Percentiles rank a stretch among this genome's conserved stretches.
Conservation (phyloP, 805 yeast genomes). For the Candida incommunis region DNA sequence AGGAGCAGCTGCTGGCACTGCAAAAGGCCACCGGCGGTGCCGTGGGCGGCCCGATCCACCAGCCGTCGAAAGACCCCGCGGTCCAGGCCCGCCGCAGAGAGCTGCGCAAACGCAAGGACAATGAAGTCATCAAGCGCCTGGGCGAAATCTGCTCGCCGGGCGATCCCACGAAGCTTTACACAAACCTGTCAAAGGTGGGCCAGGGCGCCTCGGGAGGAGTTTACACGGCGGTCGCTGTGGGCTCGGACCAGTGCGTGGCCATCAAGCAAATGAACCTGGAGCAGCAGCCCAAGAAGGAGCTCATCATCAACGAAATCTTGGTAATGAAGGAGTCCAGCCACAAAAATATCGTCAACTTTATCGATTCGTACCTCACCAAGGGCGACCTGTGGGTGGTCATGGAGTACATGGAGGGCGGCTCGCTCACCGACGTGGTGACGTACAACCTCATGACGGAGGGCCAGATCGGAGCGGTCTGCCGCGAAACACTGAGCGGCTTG, state of each 20-base stretch:
- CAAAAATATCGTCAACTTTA: constrained; percentile 84
- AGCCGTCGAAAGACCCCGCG: neutral
- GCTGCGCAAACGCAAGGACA: constrained; percentile 58
- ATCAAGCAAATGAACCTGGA: constrained; percentile 90
- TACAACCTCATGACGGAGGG: constrained; percentile 70
- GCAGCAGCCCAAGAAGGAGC: constrained; percentile 85
- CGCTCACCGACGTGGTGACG: constrained; percentile 88
- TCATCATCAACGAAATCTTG: constrained; percentile 87
- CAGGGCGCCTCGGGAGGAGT: constrained; percentile 98
- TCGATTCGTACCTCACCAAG: constrained; percentile 69
- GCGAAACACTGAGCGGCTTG: constrained; percentile 81
- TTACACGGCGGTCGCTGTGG: constrained; percentile 46
- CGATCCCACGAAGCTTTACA: constrained; percentile 63
- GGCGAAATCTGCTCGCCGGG: constrained; percentile 68
- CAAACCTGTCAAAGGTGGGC: constrained; percentile 44
- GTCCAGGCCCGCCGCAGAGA: constrained; percentile 39
- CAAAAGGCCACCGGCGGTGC: constrained; percentile 16
- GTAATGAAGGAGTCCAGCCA: constrained; percentile 96
- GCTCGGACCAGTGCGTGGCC: constrained; percentile 63
- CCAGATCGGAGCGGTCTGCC: constrained; percentile 85
- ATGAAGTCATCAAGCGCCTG: constrained; percentile 56
- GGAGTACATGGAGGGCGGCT: constrained; percentile 99
- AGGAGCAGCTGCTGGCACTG: constrained; percentile 14
- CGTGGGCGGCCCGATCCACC: constrained; percentile 10
- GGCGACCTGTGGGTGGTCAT: constrained; percentile 97